These are phyloP conservation scores for Apiotrichum sp. DNA, from an alignment of 1,284 basidiomycete species.

Conservation along the genomic window DNA sequence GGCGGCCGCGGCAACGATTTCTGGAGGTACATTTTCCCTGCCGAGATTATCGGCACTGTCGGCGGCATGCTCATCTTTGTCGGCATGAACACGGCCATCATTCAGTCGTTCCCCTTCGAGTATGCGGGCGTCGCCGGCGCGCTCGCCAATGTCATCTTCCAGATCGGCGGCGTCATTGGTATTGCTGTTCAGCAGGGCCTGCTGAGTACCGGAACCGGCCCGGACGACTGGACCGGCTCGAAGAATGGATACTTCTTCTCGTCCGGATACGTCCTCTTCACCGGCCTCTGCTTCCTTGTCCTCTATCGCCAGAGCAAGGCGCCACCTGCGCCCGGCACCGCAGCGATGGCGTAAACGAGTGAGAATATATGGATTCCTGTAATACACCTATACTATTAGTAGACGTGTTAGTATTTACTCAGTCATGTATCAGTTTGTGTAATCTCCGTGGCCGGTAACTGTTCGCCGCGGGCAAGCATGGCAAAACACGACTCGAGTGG, in stretches of 20 bases:
- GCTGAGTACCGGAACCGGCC: conserved; percentile 25
- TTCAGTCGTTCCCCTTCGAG: conserved; percentile 34
- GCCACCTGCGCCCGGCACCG: too few species aligned
- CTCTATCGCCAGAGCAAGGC: conserved; percentile 25
- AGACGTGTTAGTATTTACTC: too few species aligned
- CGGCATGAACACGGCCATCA: conserved; percentile 37
- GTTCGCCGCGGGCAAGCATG: too few species aligned
- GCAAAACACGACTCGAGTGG: too few species aligned
- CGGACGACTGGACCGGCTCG: conserved; percentile 30
- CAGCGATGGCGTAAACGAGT: too few species aligned
- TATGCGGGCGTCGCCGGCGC: conserved; percentile 38
- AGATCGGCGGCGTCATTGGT: conserved; percentile 41
- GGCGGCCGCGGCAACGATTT: conserved; percentile 39
- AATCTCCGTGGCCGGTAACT: too few species aligned
- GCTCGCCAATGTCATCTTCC: conserved; percentile 42
- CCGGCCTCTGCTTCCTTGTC: conserved; percentile 32
- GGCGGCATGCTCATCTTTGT: conserved; percentile 43
- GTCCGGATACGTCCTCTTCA: conserved; percentile 32
- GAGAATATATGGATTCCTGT: too few species aligned
- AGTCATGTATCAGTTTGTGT: too few species aligned
- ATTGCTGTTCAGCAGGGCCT: conserved; percentile 41
- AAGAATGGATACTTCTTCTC: conserved; percentile 39
- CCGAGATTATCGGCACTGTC: conserved; percentile 34
- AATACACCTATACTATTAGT: too few species aligned
- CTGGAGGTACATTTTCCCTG: conserved; percentile 42